Base-by-base conservation (phyloP, 768 basidiomycete species). In the Kwoniella sp. region DNA sequence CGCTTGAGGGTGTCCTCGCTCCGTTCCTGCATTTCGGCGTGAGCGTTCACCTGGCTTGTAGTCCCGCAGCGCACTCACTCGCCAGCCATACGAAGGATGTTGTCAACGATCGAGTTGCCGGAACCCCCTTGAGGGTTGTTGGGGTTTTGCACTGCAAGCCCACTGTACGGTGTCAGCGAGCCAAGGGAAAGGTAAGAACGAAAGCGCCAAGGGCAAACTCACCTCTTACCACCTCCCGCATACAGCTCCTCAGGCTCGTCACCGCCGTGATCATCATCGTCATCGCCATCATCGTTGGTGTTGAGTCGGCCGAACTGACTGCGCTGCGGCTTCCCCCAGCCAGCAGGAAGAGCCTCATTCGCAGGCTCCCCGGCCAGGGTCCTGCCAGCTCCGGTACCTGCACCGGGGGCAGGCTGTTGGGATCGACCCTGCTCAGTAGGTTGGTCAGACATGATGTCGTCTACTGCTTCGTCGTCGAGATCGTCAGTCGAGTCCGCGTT, bases 221-320 rank as follows among this genome's bases (percentile, higher is more conserved):
- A 88, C 91, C 89, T 91, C 67, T 88, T 79, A 71, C 93, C 93
- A 0, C 93, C 93, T n/a, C 93, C 93, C 3, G 93, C 85, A 73
- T 89, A 98, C 80, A 85, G 88, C 60, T 79, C 84, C 63, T 88
- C 82, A 4, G 67, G 70, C 17, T 34, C 42, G 20, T 41, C 48
- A 5, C 39, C 50, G 2, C 42, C 48, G 31, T 52, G 25, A 34
- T 36, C 67, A 14, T 63, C 59, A 1, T 78, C 76, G 15, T 80
- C 79, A 29, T 79, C 78, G 4, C 76, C 76, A 36, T 79, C 78
- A 7, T 73, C 76, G 31, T 80, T 43, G 22, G 48, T 33, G 31
- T 59, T 56, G 10, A 63, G 40, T 29, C 57, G 27, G 3, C 62
- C 64, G 8, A 46, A 29, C 53, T 41, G 57, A 31, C 47, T 49